Base-by-base conservation (phyloP, 192 early-diverging fungal species). In the Backusella psychrophila region DNA sequence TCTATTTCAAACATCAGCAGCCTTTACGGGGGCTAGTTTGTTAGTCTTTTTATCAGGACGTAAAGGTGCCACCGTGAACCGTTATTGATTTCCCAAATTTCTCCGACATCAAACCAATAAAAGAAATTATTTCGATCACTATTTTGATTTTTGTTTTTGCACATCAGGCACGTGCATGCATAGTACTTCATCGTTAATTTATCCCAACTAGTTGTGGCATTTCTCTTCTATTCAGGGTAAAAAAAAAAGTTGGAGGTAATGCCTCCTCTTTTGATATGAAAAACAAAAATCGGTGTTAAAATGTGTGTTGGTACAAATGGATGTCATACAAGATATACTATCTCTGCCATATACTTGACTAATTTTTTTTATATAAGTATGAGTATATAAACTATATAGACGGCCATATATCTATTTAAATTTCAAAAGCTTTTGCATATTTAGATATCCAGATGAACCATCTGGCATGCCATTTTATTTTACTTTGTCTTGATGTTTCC, bases 41-140 rank as follows among this genome's bases (percentile, higher is more conserved):
- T 6, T 39, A 3, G 41, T 72, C 3, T 72, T 72, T 33, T 46
- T 72, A 31, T 72, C 41, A 6, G 42, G 42, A 19, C 39, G 70
- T 29, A 46, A 23, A 31, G 29, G 29, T 19, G 29, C 12, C 29
- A 46, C 42, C 49, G 36, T 14, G 44, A 46, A 46, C 6, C 23
- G 44, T 23, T 31, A 6, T 69, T 39, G 23, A 69, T 23, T 42
- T 42, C 17, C 9, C 21, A 21, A 19, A 12, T 49, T 39, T 69
- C 35, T 69, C 39, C 68, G 68, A 39, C 31, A 38, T 63, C 56
- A 63, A 63, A 63, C 56, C 56, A 63, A 63, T 63, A 63, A 63
- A 63, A 63, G 56, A 23, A 63, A 63, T 63, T 26, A 63, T 63
- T 63, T 63, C 56, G 56, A 63, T 63, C 56, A 63, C 26, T 63